Base-by-base conservation (phyloP, 2,329 filamentous ascomycete genomes). In the Nigrospora oryzae region DNA sequence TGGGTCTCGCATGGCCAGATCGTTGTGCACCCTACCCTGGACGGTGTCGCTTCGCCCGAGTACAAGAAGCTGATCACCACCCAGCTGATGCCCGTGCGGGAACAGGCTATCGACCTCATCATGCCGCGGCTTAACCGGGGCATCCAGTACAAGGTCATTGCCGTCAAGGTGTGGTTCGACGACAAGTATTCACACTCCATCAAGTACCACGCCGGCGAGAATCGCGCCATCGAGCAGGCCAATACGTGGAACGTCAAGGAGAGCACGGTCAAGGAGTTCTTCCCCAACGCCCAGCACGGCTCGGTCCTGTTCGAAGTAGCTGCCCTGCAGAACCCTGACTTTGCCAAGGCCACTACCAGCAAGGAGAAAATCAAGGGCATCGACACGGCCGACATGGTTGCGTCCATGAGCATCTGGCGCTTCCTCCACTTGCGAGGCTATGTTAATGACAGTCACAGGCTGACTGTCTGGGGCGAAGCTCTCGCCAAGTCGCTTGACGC, bases 351-450 rank as follows among this genome's bases (percentile, higher is more conserved):
- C 53, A 88, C 87, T 0, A 73, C 87, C 42, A 70, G 77, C 19
- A 77, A 73, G 45, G 79, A 75, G 51, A 74, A 70, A 55, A 59
- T 65, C 13, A 79, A 74, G 47, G 78, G 83, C n/a, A 78, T 84
- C 50, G 75, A 84, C 40, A 73, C 71, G 17, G 61, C 65, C 14
- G 86, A 93, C 56, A 76, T 91, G 44, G 68, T 89, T 44, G 65
- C 74, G 8, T 79, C 79, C 15, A 87, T 95, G 55, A 79, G 84
- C 7, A 75, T 91, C 47, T 96, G 89, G 85, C 81, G 89, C 45
- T 93, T 96, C 64, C 74, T 98, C 17, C 88, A 95, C 59, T 74
- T 97, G 40, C 81, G 90, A 47, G 89, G 84, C 19, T 98, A 96
- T 57, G 74, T 95, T 39, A 80, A 93, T 53, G 74, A 82, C 42